These are phyloP conservation scores for Trebouxia gelatinosa DNA, from an alignment of 163 green algal species.

Conservation along the genomic window DNA sequence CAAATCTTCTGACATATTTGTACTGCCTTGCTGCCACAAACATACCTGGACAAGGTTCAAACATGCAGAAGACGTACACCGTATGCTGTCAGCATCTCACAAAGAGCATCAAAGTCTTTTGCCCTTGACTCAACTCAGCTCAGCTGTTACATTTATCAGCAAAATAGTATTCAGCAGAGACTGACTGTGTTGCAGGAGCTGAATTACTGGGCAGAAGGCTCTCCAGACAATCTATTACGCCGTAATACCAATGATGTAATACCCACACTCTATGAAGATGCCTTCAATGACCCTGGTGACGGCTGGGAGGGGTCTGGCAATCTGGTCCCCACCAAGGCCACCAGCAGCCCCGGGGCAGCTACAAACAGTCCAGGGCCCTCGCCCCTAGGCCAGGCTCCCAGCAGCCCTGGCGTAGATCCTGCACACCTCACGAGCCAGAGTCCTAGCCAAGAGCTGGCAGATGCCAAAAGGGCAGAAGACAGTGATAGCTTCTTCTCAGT, in stretches of 20 bases:
- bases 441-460: no score
- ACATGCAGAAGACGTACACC: no score
- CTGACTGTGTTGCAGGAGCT: constrained; percentile 30
- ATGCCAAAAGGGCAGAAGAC: not conserved
- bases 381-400: not conserved
- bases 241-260: constrained; percentile 27
- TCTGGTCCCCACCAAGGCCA: not conserved
- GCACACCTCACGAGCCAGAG: not conserved
- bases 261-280: constrained; percentile 25
- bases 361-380: constrained; percentile 6
- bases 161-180: no score
- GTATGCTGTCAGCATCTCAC: no score
- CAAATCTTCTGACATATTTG: no score
- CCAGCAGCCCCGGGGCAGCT: not conserved
- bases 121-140: no score
- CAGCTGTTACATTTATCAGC: no score
- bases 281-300: constrained; percentile 22
- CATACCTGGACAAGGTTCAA: no score
- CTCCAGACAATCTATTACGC: constrained; percentile 1
- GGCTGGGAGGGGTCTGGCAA: constrained; percentile 20
- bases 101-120: no score
- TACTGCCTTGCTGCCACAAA: no score
- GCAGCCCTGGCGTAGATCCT: constrained; percentile 12
- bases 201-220: constrained; percentile 23
- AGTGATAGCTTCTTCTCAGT: constrained; percentile 8